A percentile compares a stretch with the other conserved stretches of the same genome.
phyloP scores from a whole-genome alignment of 1,284 basidiomycete species.

The Leccinum fallax region DNA sequence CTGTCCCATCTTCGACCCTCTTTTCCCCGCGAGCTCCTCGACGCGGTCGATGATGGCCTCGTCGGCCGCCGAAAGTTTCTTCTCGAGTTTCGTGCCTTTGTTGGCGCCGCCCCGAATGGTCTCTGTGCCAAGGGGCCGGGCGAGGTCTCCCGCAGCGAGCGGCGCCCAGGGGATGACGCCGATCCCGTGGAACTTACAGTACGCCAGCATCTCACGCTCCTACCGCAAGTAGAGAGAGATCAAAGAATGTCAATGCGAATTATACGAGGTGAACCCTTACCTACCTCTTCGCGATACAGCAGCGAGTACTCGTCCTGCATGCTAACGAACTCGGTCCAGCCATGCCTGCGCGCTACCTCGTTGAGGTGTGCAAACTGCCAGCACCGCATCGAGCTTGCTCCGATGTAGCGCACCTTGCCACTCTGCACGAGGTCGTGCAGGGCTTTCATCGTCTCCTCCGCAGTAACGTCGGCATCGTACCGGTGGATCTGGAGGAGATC shows the following conservation, averaged over 20 bases:
- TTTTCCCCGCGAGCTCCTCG: conserved; percentile 43
- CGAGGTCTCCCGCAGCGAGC: conserved; percentile 39
- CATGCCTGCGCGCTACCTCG: neutral
- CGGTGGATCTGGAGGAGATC: neutral
- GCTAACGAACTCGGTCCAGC: neutral
- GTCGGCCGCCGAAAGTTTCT: conserved; percentile 34
- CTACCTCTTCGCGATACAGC: neutral
- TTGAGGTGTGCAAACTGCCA: neutral
- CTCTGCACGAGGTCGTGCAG: neutral
- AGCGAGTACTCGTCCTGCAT: conserved; percentile 1
- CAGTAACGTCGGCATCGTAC: neutral
- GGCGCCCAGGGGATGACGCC: conserved; percentile 40
- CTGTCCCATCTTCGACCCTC: conserved; percentile 10
- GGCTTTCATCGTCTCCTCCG: neutral
- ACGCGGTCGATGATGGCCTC: conserved; percentile 40
- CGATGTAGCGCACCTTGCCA: neutral
- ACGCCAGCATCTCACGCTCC: neutral
- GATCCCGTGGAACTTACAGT: neutral
- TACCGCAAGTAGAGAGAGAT: neutral
- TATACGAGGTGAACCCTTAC: neutral
- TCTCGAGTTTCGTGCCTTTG: conserved; percentile 28
- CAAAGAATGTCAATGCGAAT: neutral
- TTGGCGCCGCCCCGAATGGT: conserved; percentile 23
- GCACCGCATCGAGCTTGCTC: too few species aligned
- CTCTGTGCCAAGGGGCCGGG: conserved; percentile 17